Percentiles rank a stretch among this genome's conserved stretches.
phyloP scores from a whole-genome alignment of 331 rosid species.

The Rhamnella rubrinervis region DNA sequence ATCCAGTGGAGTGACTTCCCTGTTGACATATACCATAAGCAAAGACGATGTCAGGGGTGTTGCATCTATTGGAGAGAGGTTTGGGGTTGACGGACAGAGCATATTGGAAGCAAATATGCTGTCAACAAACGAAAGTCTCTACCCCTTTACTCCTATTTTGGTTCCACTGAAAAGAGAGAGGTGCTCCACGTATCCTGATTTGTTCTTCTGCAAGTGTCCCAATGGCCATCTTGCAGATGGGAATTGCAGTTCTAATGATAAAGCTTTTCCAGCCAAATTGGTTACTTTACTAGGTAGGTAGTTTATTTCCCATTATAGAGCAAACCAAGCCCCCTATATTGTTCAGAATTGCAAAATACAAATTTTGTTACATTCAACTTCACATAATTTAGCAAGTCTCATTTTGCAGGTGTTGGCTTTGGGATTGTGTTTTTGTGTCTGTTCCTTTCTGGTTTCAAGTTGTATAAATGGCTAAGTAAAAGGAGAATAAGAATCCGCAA shows the following conservation, averaged over 20 bases:
- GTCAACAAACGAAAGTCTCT: constrained; percentile 5
- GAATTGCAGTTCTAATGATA: constrained; percentile 25
- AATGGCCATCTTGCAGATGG: constrained; percentile 10
- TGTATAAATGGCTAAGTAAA: constrained; percentile 24
- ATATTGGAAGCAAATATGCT: constrained; percentile 40
- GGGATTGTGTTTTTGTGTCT: constrained; percentile 39
- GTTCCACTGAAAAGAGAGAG: constrained; percentile 45
- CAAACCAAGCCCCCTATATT: too few relatives aligned
- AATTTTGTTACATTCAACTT: neutral
- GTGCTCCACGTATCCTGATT: constrained; percentile 29
- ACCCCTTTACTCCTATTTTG: constrained; percentile 32
- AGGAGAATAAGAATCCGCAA: constrained; percentile 25
- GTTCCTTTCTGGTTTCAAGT: constrained; percentile 37
- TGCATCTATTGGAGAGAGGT: constrained; percentile 30
- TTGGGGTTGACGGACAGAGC: constrained; percentile 37
- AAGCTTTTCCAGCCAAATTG: constrained; percentile 37
- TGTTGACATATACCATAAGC: constrained; percentile 33
- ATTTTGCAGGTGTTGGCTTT: constrained; percentile 45
- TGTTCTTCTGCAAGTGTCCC: constrained; percentile 46
- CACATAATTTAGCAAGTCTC: neutral
- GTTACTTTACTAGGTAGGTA: constrained; percentile 33
- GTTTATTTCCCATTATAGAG: neutral
- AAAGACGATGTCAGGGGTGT: constrained; percentile 21
- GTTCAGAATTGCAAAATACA: too few relatives aligned
- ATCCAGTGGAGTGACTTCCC: constrained; percentile 35